Base-by-base conservation (phyloP, 768 basidiomycete genomes). In the Termitomyces sp. region DNA sequence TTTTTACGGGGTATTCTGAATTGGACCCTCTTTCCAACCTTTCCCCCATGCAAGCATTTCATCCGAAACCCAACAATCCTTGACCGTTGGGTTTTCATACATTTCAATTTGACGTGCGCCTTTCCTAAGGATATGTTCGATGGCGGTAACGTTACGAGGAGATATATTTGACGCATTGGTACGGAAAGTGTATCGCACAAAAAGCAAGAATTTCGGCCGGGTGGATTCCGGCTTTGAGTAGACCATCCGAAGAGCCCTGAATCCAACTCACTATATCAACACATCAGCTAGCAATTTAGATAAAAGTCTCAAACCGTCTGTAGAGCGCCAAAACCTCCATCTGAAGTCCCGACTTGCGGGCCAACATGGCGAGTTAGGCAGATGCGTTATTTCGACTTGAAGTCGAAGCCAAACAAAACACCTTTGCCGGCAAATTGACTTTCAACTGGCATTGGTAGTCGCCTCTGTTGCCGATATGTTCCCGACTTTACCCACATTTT, bases 71-170 rank as follows among this genome's bases (percentile, higher is more conserved):
- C 81, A 86, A 64, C 87, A 90, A 64, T 92, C 86, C 61, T 75
- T 86, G 53, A 92, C 87, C 3, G 78, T 78, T 6, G 74, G 64
- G 53, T 79, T 80, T 70, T 90, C 86, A 62, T 84, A 90, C 69
- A 78, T 75, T 63, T 89, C 87, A 40, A 92, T 63, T 61, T 90
- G 87, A 59, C 84, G 75, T 49, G 63, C 69, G 2, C 87, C 87
- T 53, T 81, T 82, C 46, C 91, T 79, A n/a, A 94, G 66, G 35
- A 91, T 74, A 67, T 91, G 86, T 62, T 94, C 91, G 38, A 93
- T 80, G 9, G 80, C 81, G 54, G 77, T 76, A 57, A 92, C 75
- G 54, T 89, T 80, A 11, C 87, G 82, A 5, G 86, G 78, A 3
- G 86, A 81, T 26, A 90, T 75, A 1, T 73, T 73, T 5, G 75